These are phyloP conservation scores for Chloris gayana DNA, from an alignment of 176 grass and related monocot genomes.

Conservation along the genomic window DNA sequence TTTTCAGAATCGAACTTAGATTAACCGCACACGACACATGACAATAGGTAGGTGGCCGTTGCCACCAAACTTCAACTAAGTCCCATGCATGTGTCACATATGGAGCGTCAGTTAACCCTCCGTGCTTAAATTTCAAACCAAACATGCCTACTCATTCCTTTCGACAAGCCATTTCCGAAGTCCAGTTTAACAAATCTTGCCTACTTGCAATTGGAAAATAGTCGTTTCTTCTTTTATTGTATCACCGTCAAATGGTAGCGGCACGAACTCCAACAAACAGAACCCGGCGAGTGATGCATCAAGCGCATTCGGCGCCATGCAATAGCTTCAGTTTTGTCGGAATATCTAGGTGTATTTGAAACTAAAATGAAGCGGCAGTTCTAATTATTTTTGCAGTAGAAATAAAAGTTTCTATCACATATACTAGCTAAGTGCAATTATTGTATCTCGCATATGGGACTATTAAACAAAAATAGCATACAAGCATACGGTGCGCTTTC, in stretches of 20 bases:
- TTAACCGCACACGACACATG: slow-evolving; percentile 18
- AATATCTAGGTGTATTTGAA: too few species aligned
- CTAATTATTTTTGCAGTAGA: too few species aligned
- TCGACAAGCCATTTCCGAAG: slow-evolving; percentile 26
- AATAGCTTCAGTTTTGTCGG: too few species aligned
- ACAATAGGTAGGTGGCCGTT: slow-evolving; percentile 31
- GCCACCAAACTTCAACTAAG: slow-evolving; percentile 48
- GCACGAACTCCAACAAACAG: background rate
- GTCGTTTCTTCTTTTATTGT: background rate
- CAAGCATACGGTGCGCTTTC: too few species aligned
- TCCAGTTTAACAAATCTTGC: background rate
- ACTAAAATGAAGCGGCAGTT: too few species aligned
- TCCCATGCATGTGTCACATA: slow-evolving; percentile 1
- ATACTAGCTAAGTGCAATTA: too few species aligned
- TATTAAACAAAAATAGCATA: too few species aligned
- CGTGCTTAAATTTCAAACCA: slow-evolving; percentile 33
- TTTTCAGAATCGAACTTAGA: background rate
- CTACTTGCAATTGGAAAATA: slow-evolving; percentile 3
- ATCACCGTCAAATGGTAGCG: background rate
- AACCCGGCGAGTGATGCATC: too few species aligned
- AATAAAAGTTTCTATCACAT: too few species aligned
- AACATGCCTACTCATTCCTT: slow-evolving; percentile 37
- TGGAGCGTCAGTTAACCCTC: background rate
- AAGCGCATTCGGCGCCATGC: too few species aligned
- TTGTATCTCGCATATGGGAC: too few species aligned